Conservation (phyloP, 2,329 filamentous ascomycete genomes). For the Aspergillus ruber region DNA sequence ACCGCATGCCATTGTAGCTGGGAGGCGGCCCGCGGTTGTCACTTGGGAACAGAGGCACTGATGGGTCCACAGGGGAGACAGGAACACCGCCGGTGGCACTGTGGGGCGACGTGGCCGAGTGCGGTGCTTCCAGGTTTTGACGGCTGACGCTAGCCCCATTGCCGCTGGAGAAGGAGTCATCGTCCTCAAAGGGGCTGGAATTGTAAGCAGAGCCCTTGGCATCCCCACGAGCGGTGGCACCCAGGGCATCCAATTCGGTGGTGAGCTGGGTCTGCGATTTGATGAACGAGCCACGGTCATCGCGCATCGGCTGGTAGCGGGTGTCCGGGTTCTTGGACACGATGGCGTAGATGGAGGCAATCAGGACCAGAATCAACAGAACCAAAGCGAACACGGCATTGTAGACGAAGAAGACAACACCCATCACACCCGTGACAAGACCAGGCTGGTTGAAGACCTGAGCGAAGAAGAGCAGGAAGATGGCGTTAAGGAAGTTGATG, state of each 20-base stretch:
- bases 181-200: constrained; percentile 61
- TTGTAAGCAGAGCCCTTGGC: constrained; percentile 54
- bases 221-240: constrained; percentile 81
- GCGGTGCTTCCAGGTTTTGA: constrained; percentile 33
- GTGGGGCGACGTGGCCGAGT: constrained; percentile 20
- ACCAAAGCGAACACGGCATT: constrained; percentile 80
- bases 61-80: constrained; percentile 44
- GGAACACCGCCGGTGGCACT: constrained; percentile 33
- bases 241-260: constrained; percentile 84
- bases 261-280: constrained; percentile 84
- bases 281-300: constrained; percentile 94
- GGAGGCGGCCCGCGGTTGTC: constrained; percentile 36
- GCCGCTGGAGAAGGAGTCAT: constrained; percentile 59
- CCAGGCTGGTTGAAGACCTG: constrained; percentile 76
- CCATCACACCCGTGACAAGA: constrained; percentile 79
- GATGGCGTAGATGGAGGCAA: constrained; percentile 71
- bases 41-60: constrained; percentile 43
- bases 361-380: constrained; percentile 72
- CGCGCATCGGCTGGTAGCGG: constrained; percentile 92
- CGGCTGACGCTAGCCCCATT: constrained; percentile 45
- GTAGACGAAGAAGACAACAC: constrained; percentile 79
- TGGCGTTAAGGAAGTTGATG: constrained; percentile 83
- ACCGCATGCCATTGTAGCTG: constrained; percentile 27
- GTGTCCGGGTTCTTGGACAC: constrained; percentile 91
- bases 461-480: constrained; percentile 85